phyloP scores from a whole-genome alignment of 1,139 yeast genomes.

The Blastobotrys buckinghamii region DNA sequence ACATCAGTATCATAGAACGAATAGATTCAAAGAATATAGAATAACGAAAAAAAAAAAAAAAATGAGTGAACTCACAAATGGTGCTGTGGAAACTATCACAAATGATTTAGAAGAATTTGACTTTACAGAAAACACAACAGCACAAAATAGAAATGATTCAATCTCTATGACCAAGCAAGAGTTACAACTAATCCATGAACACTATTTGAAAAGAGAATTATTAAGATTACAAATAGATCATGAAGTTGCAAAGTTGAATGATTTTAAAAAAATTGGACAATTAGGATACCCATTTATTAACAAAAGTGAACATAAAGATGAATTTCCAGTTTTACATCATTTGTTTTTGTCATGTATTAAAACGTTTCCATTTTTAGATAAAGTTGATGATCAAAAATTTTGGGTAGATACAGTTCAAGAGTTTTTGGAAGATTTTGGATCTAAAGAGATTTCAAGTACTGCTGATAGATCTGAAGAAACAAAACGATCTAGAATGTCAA shows the following conservation, averaged over 20 bases:
- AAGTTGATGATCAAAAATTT: conserved; percentile 49
- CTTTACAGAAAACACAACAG: too few relatives aligned
- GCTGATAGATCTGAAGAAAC: conserved; percentile 69
- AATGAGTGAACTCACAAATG: too few relatives aligned
- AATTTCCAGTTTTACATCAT: conserved; percentile 63
- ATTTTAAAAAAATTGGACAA: conserved; percentile 52
- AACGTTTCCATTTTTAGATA: conserved; percentile 68
- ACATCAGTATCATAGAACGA: too few relatives aligned
- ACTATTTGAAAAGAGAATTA: conserved; percentile 76
- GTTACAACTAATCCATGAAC: conserved; percentile 62
- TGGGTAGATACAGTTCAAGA: conserved; percentile 79
- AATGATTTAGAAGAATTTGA: too few relatives aligned
- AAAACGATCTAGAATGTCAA: conserved; percentile 60
- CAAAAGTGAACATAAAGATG: conserved; percentile 25
- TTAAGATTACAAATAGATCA: conserved; percentile 53
- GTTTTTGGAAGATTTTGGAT: conserved; percentile 70
- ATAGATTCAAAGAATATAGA: too few relatives aligned
- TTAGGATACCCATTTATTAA: conserved; percentile 69
- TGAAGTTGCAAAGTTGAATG: conserved; percentile 56
- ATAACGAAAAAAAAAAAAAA: too few relatives aligned
- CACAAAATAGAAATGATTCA: not conserved
- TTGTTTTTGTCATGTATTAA: conserved; percentile 56
- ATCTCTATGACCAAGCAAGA: not conserved
- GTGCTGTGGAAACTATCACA: too few relatives aligned
- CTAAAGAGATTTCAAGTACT: conserved; percentile 60